Percentiles rank a stretch among this genome's conserved stretches.
Conservation (phyloP, 371 early-diverging fungal species). For the Coemansia sp. region DNA sequence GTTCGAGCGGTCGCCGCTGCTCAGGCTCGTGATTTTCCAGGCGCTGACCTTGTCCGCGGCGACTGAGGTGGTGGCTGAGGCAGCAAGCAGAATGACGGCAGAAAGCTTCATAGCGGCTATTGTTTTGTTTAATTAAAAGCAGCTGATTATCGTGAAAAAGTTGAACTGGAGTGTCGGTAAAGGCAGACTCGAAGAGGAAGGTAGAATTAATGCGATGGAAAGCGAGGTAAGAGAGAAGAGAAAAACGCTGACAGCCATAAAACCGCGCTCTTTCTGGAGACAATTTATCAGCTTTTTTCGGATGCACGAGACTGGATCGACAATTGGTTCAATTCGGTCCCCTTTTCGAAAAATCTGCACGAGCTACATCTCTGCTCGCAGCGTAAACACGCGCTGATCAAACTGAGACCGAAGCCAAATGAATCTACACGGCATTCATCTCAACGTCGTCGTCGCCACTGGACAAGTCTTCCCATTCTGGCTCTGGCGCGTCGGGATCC, state of each 20-base stretch:
- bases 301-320: neutral
- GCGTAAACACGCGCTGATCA: neutral
- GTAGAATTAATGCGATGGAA: neutral
- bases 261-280: neutral
- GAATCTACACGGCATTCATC: neutral
- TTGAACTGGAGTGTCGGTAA: no score
- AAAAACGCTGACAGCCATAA: neutral
- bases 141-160: neutral
- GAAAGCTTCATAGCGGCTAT: slow-evolving; percentile 31
- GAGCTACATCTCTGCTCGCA: no score
- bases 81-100: slow-evolving; percentile 15
- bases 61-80: slow-evolving; percentile 13
- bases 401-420: neutral
- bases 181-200: neutral
- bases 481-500: slow-evolving; percentile 5
- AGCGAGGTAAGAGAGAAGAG: neutral
- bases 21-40: slow-evolving; percentile 46
- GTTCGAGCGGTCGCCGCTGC: slow-evolving; percentile 28
- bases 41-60: slow-evolving; percentile 14
- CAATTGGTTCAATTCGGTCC: neutral
- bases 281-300: no score
- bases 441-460: slow-evolving; percentile 12
- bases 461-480: slow-evolving; percentile 17
- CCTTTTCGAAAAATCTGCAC: no score
- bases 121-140: neutral